Evolutionary conservation across 176 grass and related monocot species (phyloP), one percentile per base, ranked within the genome.

Genomic region (Otatea glauca): DNA sequence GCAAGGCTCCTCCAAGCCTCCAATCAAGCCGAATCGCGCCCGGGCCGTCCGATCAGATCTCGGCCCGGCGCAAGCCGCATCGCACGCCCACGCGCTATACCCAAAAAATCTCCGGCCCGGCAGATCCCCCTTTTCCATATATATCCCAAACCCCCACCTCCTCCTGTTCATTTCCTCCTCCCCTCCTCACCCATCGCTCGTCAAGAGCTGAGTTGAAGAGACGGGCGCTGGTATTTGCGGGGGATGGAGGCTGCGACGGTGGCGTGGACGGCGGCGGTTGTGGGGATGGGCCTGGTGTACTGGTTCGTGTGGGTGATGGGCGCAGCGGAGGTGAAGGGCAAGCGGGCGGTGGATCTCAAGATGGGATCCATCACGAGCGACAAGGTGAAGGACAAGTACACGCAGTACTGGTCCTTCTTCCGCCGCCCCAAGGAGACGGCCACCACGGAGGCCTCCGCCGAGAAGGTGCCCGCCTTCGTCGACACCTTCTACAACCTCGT

Each of bases 241-340:
- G 51, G 55, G 48, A 98, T 98, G 96, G 96, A 98, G 91, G 65
- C 65, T 67, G 65, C 91, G 68, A 89, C 96, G 61, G 76, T 87
- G 82, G 89, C 88, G 45, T 98, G 93, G 96, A 95, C 96, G 60
- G 96, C 87, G 39, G 96, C 64, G 21, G 80, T 89, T 27, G 87
- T 64, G 4, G 91, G 81, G 0, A 12, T 64, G 4, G 96, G 82
- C 7, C 66, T 88, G 6, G 76, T 95, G 9, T 98, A 98, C 86
- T 98, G 96, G 96, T 98, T 98, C 85, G 89, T 98, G 21, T 95
- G 93, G 96, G 96, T 98, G 72, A 98, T 98, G 96, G 96, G 96
- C 7, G 85, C 93, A 44, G 96, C 96, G 80, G 96, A 98, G 89
- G 96, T 98, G 76, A 95, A 98, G 87, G 96, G 96, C 9, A 98